phyloP scores from a whole-genome alignment of 1,284 basidiomycete genomes.

The Tylopilus sp. region DNA sequence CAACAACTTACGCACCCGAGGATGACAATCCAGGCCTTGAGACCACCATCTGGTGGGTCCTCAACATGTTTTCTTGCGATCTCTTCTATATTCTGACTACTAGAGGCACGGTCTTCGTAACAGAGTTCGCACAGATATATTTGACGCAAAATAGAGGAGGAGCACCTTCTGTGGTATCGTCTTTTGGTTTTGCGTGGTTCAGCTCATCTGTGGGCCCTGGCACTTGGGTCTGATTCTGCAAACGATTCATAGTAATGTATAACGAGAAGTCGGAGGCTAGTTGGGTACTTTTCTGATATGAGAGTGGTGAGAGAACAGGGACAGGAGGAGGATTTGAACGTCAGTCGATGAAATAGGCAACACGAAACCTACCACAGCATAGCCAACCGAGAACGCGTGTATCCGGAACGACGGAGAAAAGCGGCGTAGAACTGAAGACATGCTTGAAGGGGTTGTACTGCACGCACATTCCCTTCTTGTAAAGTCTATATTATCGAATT shows the following conservation, averaged over 20 bases:
- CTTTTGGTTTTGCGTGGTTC: not conserved
- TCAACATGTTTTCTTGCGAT: conserved; percentile 31
- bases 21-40: conserved; percentile 64
- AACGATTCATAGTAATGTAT: conserved; percentile 8
- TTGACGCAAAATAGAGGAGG: not conserved
- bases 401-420: not conserved
- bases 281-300: not conserved
- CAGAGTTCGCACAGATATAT: conserved; percentile 17
- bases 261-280: not conserved
- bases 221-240: not conserved
- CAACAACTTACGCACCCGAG: conserved; percentile 48
- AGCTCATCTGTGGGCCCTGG: not conserved
- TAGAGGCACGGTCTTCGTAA: not conserved
- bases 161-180: not conserved
- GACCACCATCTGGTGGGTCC: conserved; percentile 60
- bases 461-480: too few species aligned
- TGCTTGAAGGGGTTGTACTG: too few species aligned
- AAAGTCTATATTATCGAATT: too few species aligned
- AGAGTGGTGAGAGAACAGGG: not conserved
- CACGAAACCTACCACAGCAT: not conserved
- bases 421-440: too few species aligned
- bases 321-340: not conserved
- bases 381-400: not conserved
- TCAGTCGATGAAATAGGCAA: not conserved
- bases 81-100: conserved; percentile 15